A percentile compares a stretch with the other conserved stretches of the same genome.
Conservation (phyloP, 139 green algal genomes). For the Edaphochlamys debaryana region DNA sequence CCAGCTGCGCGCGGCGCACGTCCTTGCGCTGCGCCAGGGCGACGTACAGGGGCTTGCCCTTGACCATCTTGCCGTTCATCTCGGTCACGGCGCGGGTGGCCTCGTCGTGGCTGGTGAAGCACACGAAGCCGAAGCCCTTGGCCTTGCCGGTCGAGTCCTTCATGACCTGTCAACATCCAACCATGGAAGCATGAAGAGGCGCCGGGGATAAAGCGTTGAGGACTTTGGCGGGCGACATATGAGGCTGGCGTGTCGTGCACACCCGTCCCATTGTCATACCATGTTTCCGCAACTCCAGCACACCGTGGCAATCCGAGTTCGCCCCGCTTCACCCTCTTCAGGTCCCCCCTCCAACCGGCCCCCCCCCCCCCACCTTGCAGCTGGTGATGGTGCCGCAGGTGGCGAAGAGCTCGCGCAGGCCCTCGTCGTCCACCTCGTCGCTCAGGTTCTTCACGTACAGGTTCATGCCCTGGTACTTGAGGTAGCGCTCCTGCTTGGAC, state of each 20-base stretch:
- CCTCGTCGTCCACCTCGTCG: constrained; percentile 83
- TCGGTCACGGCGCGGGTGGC: constrained; percentile 87
- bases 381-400: constrained; percentile 87
- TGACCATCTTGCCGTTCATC: constrained; percentile 86
- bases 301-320: too few relatives aligned
- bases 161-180: too few relatives aligned
- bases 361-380: constrained; percentile 80
- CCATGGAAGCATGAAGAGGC: too few relatives aligned
- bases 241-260: too few relatives aligned
- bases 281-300: too few relatives aligned
- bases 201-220: too few relatives aligned
- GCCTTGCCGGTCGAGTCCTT: constrained; percentile 77
- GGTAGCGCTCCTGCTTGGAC: constrained; percentile 69
- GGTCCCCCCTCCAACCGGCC: too few relatives aligned
- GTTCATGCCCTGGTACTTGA: constrained; percentile 92
- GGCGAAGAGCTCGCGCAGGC: constrained; percentile 65
- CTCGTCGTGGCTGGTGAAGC: constrained; percentile 87
- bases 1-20: constrained; percentile 79
- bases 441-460: constrained; percentile 95
- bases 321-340: too few relatives aligned
- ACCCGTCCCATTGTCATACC: too few relatives aligned
- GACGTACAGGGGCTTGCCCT: constrained; percentile 93
- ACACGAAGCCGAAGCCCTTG: constrained; percentile 94
- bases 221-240: too few relatives aligned
- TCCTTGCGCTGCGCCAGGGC: constrained; percentile 90